Percentiles rank a stretch among this genome's conserved stretches.
Conservation (phyloP, 2,329 filamentous ascomycete species). For the Penicillium sp. region DNA sequence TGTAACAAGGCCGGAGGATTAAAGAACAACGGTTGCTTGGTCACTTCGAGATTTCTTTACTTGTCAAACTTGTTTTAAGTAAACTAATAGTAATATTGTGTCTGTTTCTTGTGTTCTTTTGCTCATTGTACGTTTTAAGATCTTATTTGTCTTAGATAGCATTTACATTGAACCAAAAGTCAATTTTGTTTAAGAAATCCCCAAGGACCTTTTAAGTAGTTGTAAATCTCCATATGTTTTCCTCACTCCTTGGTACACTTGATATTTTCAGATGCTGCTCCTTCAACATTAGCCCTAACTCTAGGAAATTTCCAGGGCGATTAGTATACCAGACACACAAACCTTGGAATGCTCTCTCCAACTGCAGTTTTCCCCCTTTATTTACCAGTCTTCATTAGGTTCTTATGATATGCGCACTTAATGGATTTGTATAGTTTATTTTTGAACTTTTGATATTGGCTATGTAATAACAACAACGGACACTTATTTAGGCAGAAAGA, state of each 20-base stretch:
- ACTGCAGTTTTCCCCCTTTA: neutral
- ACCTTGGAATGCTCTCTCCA: neutral
- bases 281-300: neutral
- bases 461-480: neutral
- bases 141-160: neutral
- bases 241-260: neutral
- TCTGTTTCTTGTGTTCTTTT: slow-evolving; percentile 5
- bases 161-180: neutral
- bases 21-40: slow-evolving; percentile 19
- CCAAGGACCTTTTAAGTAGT: too few relatives aligned
- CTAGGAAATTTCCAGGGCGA: too few relatives aligned
- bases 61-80: slow-evolving; percentile 9
- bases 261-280: neutral
- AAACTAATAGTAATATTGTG: slow-evolving; percentile 24
- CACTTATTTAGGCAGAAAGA: neutral
- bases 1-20: slow-evolving; percentile 3
- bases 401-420: neutral
- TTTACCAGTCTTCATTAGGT: neutral
- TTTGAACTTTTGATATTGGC: neutral
- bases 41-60: slow-evolving; percentile 19
- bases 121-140: neutral
- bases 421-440: neutral
- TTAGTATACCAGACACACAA: neutral
- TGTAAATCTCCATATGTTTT: too few relatives aligned
- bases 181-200: neutral